Base-by-base conservation (phyloP, 1,139 yeast genomes). In the Protomyces lactucae-debilis region DNA sequence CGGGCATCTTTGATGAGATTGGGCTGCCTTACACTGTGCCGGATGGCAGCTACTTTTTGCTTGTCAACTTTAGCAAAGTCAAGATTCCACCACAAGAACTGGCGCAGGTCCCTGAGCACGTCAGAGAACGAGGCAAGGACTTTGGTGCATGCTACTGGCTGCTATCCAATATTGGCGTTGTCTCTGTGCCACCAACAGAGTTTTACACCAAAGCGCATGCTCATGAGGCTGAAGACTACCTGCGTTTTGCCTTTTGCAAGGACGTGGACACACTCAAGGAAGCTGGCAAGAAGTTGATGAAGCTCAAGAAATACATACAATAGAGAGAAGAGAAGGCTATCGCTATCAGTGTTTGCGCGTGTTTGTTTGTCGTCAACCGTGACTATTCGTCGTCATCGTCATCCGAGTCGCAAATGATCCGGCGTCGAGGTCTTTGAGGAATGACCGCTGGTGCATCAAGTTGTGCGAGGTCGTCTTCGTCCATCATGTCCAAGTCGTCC, bases 211-310 rank as follows among this genome's bases (percentile, higher is more conserved):
- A 83, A 55, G 85, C 88, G 74, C 83, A 83, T 67, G 92, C 88
- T 39, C 80, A 83, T 66, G 83, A 86, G 18, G 91, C 93, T 61
- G 96, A 91, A 73, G 87, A 88, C 70, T 84, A 91, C 74, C 79
- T 93, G 68, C 84, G 99, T 74, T 92, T 93, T 75, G 98, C 99
- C 16, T 95, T 93, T 18, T 93, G 99, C 80, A 93, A 93, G 77
- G 97, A 88, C 71, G 95, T 93, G 73, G 79, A 78, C 3, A 80
- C 89, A 67, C 81, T 93, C 70, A 84, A 84, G 69, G 90, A 87
- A 69, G 98, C 98, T 0, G 96, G 87, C 21, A 82, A 79, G 66
- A 85, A 92, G 76, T 82, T 93, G 70, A 79, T 82, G 70, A 82
- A 82, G 54, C 81, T 93, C 72, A 87, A 87, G 76, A 77, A 87